phyloP scores from a whole-genome alignment of 1,284 basidiomycete species.

The Tilletia indica region DNA sequence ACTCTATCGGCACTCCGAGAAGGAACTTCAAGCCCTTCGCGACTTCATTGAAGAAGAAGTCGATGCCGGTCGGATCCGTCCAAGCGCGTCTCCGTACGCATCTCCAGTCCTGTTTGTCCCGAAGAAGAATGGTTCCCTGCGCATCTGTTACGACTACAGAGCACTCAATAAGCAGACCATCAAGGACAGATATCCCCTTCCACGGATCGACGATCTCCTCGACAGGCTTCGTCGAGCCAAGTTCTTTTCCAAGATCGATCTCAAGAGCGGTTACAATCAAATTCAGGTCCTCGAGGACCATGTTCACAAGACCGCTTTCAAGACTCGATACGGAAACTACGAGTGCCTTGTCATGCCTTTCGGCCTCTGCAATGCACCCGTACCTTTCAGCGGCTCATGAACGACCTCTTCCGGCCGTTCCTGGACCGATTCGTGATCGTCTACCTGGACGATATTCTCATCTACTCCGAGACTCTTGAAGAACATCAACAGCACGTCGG shows the following conservation, averaged over 20 bases:
- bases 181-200: constrained; percentile 58
- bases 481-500: constrained; percentile 56
- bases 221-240: constrained; percentile 50
- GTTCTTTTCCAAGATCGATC: constrained; percentile 57
- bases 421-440: constrained; percentile 59
- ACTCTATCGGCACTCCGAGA: constrained; percentile 13
- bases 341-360: constrained; percentile 23
- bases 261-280: constrained; percentile 56
- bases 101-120: constrained; percentile 57
- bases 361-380: constrained; percentile 23
- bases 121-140: constrained; percentile 60
- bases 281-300: constrained; percentile 55
- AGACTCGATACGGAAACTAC: constrained; percentile 19
- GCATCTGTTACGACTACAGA: too few species aligned
- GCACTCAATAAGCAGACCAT: constrained; percentile 58
- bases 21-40: constrained; percentile 1
- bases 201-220: constrained; percentile 57
- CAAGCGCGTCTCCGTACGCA: constrained; percentile 8
- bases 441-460: constrained; percentile 61
- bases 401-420: constrained; percentile 45
- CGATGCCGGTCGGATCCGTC: constrained; percentile 11
- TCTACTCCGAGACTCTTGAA: constrained; percentile 57
- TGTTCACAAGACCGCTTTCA: constrained; percentile 53
- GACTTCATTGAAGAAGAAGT: constrained; percentile 1
- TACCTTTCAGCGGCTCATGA: constrained; percentile 55